Base-by-base conservation (phyloP, 139 green algal species). In the Picochlorum sp. region DNA sequence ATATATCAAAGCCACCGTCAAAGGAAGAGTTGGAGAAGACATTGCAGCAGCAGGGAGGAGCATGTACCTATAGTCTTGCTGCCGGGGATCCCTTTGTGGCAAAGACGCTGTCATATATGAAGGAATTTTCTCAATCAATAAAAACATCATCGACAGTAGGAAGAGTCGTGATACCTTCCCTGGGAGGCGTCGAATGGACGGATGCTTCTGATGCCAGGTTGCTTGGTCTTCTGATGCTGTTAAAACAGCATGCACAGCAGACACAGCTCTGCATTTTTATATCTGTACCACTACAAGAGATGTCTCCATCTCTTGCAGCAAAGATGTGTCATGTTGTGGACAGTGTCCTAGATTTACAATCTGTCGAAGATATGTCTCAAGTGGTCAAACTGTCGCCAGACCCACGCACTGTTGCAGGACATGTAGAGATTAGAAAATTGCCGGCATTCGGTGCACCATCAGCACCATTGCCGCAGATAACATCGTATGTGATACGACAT, bases 391-490 rank as follows among this genome's bases (percentile, higher is more conserved):
- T 89, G 45, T 71, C 83, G 15, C 79, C 82, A 4, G 79, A 89
- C 49, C 26, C 74, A 2, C 24, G 64, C 20, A 87, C 70, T 41
- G 57, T 77, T 24, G 56, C 64, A 8, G 57, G 85, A n/a, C 63
- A 89, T 56, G 69, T 92, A 26, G 72, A 77, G 26, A 44, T 91
- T 55, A 60, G 63, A 16, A 85, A 83, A 70, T 65, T 89, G 24
- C 77, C 74, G 1, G 23, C 38, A 6, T 60, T 79, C 6, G 81
- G 78, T 34, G 64, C 81, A 14, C 26, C 77, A 23, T 69, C 64
- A 0, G 73, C 73, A 6, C 77, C 79, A 0, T 34, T 63, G n/a
- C 66, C 67, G 0, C 70, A 85, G 4, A 57, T 74, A 1, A 57
- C 67, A 9, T 61, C 88, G 51, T 77, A 85, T 52, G 67, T 91